phyloP scores from a whole-genome alignment of 2,329 filamentous ascomycete species.

The Botrytis byssoidea region DNA sequence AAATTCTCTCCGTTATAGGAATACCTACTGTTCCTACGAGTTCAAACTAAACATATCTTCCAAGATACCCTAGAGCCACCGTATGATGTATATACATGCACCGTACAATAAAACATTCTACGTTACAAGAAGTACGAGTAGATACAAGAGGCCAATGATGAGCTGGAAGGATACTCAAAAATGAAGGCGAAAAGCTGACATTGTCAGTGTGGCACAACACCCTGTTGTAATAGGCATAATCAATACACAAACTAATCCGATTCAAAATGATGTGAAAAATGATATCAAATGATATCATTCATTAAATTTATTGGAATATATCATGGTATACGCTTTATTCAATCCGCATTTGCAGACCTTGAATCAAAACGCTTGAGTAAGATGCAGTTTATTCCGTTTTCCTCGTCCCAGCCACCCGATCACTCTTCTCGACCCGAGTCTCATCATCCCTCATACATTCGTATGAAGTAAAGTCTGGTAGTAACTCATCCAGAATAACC shows the following conservation, averaged over 20 bases:
- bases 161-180: background rate
- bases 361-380: background rate
- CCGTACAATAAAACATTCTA: too few species aligned
- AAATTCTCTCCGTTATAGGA: background rate
- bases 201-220: background rate
- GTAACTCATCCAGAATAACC: background rate
- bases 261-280: background rate
- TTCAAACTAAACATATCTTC: background rate
- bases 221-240: background rate
- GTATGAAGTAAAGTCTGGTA: background rate
- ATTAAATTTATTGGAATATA: background rate
- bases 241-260: background rate
- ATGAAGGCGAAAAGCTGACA: background rate
- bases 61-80: background rate
- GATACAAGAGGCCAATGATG: background rate
- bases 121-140: background rate
- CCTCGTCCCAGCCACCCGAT: background rate
- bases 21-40: background rate
- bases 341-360: background rate
- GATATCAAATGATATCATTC: background rate
- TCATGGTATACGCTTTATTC: background rate
- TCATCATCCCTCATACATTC: background rate
- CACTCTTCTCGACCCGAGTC: background rate
- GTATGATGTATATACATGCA: background rate
- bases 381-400: background rate